Evolutionary conservation across 78 protist species (phyloP).

Genomic region (Dictyostelium purpureum): DNA sequence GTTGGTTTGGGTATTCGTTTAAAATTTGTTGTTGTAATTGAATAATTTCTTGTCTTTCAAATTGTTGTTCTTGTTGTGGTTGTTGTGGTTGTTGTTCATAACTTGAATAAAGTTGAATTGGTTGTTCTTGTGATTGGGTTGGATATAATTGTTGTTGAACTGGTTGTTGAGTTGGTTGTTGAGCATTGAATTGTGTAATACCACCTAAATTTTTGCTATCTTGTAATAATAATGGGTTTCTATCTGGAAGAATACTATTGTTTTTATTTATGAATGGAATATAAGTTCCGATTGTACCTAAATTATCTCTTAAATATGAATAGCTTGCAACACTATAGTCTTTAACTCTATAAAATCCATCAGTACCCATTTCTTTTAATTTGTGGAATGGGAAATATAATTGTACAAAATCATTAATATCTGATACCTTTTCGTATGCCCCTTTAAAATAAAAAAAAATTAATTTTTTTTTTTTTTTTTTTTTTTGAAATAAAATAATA

Average conservation of each 20-base stretch:
- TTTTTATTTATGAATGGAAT: neutral
- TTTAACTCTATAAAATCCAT: neutral
- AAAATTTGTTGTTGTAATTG: neutral
- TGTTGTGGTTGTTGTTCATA: slow-evolving; percentile 7
- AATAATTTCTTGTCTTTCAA: neutral
- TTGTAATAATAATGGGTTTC: neutral
- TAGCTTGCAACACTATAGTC: neutral
- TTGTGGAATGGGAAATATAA: slow-evolving; percentile 1
- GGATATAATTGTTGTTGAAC: neutral
- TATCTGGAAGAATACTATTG: neutral
- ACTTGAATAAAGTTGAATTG: neutral
- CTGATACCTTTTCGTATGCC: neutral
- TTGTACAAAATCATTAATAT: neutral
- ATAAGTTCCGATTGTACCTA: neutral
- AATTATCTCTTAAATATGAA: neutral
- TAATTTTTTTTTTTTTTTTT: neutral
- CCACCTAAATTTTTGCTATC: neutral
- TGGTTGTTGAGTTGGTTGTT: no score
- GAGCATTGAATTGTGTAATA: no score
- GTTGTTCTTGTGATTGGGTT: neutral
- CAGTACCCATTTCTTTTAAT: neutral
- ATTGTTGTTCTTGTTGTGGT: slow-evolving; percentile 32
- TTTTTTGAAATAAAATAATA: neutral
- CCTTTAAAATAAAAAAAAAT: neutral
- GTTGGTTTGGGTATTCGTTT: no score